phyloP scores from a whole-genome alignment of 768 basidiomycete species.

The Macrolepiota dolichaula region DNA sequence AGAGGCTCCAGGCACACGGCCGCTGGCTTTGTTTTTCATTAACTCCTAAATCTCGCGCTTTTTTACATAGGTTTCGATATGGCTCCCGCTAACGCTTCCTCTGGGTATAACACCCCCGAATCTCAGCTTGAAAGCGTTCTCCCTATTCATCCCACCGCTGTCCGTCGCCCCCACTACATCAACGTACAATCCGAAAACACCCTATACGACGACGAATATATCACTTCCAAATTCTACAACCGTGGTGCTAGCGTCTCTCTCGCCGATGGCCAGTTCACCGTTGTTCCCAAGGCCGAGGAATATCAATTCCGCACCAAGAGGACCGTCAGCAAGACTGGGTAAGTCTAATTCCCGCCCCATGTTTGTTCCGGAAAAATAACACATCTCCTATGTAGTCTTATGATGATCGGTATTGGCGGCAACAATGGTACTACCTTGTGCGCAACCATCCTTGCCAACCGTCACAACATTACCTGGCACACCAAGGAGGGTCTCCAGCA shows the following conservation, averaged over 20 bases:
- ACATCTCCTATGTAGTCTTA: conserved; percentile 52
- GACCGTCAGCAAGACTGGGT: conserved; percentile 91
- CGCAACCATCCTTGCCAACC: conserved; percentile 95
- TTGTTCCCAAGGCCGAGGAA: conserved; percentile 75
- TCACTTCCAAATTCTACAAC: conserved; percentile 80
- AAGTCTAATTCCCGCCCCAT: conserved; percentile 27
- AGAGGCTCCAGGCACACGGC: conserved; percentile 84
- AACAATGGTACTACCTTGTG: conserved; percentile 96
- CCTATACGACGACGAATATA: conserved; percentile 75
- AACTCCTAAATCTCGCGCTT: conserved; percentile 21
- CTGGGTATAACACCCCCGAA: conserved; percentile 72
- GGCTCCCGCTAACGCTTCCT: conserved; percentile 51
- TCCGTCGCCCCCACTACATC: conserved; percentile 71
- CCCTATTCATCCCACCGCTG: conserved; percentile 82
- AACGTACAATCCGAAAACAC: conserved; percentile 82
- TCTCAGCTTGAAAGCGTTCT: conserved; percentile 66
- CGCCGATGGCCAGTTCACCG: conserved; percentile 68
- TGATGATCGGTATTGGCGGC: conserved; percentile 96
- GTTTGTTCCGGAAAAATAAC: conserved; percentile 10
- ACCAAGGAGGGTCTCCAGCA: conserved; percentile 90
- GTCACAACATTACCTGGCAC: conserved; percentile 90
- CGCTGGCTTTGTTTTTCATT: conserved; percentile 59
- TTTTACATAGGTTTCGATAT: conserved; percentile 34
- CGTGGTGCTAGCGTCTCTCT: conserved; percentile 72
- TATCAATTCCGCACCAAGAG: conserved; percentile 92